Evolutionary conservation across 805 yeast genomes (phyloP), one percentile per base, ranked within the genome.

Genomic region (Danielia oregonensis): DNA sequence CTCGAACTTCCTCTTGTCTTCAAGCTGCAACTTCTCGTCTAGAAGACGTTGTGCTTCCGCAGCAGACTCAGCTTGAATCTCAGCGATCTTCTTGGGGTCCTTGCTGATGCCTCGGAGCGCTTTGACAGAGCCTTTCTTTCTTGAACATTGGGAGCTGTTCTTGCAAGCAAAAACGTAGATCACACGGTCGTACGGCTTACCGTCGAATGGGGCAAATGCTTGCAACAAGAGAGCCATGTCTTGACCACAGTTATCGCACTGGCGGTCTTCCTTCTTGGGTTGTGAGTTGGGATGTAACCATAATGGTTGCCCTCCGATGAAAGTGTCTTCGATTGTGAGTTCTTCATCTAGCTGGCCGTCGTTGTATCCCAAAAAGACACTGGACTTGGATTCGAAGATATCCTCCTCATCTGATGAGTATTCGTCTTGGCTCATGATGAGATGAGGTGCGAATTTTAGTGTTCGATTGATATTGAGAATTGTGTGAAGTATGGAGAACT

Each of bases 141-240:
- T 70, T 29, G 82, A 72, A 56, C 98, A 93, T 32, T 37, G 44
- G 4, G 39, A 48, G 0, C 59, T 46, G 15, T 76, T 63, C 28
- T 75, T 72, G 59, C 98, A 93, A 2, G 79, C 78, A 54, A 91
- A 85, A 0, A 93, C 70, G 51, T 91, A 93, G 12, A 93, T 59
- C 3, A 78, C 79, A 40, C 98, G 74, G 49, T 86, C 96, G 52
- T 89, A 87, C 26, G 78, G 65, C 8, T 80, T 69, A 23, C 73
- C 73, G 22, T 79, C 86, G 26, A 89, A 58, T 1, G 95, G 94
- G 0, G 95, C 82, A 58, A 73, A 82, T 2, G 91, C 82, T 55
- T 93, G 97, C 1, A 82, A 59, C 19, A 89, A 63, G 29, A 91
- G 60, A 10, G 83, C 76, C 81, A 87, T 71, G 11, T 67, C 61